Conservation (phyloP, 176 grass and related monocot species). For the Eragrostis curvula region DNA sequence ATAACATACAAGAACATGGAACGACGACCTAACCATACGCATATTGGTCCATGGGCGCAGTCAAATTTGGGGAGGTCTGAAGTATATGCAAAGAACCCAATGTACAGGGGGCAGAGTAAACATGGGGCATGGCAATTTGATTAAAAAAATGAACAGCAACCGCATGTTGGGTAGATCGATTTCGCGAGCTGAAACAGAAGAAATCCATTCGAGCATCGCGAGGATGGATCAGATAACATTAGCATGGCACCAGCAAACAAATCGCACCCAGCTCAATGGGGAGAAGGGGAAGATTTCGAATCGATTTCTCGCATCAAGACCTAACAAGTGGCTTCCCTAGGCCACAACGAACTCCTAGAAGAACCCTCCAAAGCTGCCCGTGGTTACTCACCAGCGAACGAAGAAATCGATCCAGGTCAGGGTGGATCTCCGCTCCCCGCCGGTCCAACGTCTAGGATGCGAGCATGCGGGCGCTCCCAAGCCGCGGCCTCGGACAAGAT, state of each 20-base stretch:
- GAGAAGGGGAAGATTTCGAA: not conserved
- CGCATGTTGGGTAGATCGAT: not conserved
- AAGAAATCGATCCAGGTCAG: too few relatives aligned
- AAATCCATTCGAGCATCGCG: not conserved
- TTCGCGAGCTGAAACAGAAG: not conserved
- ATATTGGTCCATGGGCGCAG: not conserved
- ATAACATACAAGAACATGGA: not conserved
- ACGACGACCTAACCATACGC: not conserved
- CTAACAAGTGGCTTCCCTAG: not conserved
- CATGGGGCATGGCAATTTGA: not conserved
- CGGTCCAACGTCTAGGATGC: too few relatives aligned
- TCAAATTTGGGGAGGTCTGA: not conserved
- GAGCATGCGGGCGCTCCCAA: too few relatives aligned
- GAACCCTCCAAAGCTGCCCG: not conserved
- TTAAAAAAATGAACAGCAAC: not conserved
- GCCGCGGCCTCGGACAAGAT: not conserved
- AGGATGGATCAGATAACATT: not conserved
- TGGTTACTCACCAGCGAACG: conserved; percentile 13
- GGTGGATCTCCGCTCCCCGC: too few relatives aligned
- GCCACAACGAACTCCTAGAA: not conserved
- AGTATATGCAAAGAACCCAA: not conserved
- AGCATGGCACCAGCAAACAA: conserved; percentile 2
- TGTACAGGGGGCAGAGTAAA: not conserved
- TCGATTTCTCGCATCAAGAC: not conserved
- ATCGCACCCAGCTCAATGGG: not conserved